Evolutionary conservation across 2,329 filamentous ascomycete genomes (phyloP).

Genomic region (Neocatenulostroma microsporum): DNA sequence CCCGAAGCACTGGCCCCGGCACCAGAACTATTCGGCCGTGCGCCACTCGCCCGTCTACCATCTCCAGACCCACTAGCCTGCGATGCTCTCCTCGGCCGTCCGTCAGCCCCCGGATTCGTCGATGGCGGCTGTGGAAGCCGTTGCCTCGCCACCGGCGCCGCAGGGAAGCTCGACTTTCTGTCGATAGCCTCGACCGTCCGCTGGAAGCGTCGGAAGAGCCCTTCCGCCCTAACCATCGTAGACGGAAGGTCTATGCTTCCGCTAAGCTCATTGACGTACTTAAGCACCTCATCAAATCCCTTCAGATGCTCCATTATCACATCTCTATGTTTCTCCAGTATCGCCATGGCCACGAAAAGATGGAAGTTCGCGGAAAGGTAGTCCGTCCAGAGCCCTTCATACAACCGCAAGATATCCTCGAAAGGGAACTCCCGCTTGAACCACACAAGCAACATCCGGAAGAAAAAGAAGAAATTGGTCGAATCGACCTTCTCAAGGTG

Average conservation of each 20-base stretch:
- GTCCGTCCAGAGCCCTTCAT: constrained; percentile 94
- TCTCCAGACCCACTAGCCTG: constrained; percentile 2
- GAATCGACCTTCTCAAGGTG: constrained; percentile 86
- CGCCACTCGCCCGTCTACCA: no score
- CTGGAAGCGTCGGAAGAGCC: constrained; percentile 80
- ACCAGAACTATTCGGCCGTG: background rate
- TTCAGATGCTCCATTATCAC: constrained; percentile 92
- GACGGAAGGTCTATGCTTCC: constrained; percentile 84
- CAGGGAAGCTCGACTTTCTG: constrained; percentile 79
- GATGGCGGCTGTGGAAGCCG: constrained; percentile 28
- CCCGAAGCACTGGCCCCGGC: constrained; percentile 26
- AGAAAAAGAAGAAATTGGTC: constrained; percentile 99
- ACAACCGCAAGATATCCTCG: constrained; percentile 75
- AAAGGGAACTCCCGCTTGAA: constrained; percentile 96
- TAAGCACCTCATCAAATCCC: constrained; percentile 94
- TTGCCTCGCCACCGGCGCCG: constrained; percentile 41
- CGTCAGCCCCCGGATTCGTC: constrained; percentile 16
- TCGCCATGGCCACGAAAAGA: constrained; percentile 85
- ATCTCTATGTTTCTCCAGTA: constrained; percentile 90
- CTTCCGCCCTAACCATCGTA: constrained; percentile 79
- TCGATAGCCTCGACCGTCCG: constrained; percentile 85
- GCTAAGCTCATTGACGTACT: constrained; percentile 96
- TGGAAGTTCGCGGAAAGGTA: constrained; percentile 84
- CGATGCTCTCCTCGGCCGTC: constrained; percentile 9
- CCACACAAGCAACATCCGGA: constrained; percentile 97